Percentiles rank a stretch among this genome's conserved stretches.
phyloP scores from a whole-genome alignment of 2,329 filamentous ascomycete genomes.

The Ophiocordyceps camponoti-saundersi region DNA sequence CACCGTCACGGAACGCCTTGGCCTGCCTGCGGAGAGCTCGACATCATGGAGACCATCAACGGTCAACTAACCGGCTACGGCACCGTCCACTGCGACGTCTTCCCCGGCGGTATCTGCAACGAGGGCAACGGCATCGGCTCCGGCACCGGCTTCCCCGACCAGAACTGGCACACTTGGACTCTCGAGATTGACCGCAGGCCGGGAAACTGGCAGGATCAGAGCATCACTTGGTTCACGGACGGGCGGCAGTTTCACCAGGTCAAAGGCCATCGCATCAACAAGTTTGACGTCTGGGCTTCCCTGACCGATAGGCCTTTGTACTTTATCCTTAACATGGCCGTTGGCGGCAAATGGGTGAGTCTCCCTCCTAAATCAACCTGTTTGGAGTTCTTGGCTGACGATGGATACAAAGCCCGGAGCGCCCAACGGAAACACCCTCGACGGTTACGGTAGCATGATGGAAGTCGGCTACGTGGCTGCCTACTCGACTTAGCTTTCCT shows the following conservation, averaged over 20 bases:
- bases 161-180: slow-evolving; percentile 30
- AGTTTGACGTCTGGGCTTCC: slow-evolving; percentile 28
- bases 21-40: slow-evolving; percentile 38
- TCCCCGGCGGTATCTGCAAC: slow-evolving; percentile 29
- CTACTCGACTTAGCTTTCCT: slow-evolving; percentile 8
- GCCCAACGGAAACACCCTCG: slow-evolving; percentile 27
- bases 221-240: slow-evolving; percentile 33
- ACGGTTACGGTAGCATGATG: slow-evolving; percentile 29
- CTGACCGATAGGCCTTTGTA: slow-evolving; percentile 33
- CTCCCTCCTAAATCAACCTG: not conserved
- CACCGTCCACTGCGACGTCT: slow-evolving; percentile 32
- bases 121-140: slow-evolving; percentile 27
- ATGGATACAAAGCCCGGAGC: slow-evolving; percentile 23
- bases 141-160: slow-evolving; percentile 17
- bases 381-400: not conserved
- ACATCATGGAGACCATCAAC: slow-evolving; percentile 39
- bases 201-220: slow-evolving; percentile 26
- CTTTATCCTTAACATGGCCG: slow-evolving; percentile 36
- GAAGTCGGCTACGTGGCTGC: slow-evolving; percentile 34
- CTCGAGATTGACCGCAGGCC: slow-evolving; percentile 31
- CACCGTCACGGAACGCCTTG: slow-evolving; percentile 29
- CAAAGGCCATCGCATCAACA: slow-evolving; percentile 24
- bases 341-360: slow-evolving; percentile 36
- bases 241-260: slow-evolving; percentile 25
- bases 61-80: slow-evolving; percentile 27